A percentile compares a stretch with the other conserved stretches of the same genome.
Conservation (phyloP, 2,329 filamentous ascomycete species). For the Claviceps humidiphila region DNA sequence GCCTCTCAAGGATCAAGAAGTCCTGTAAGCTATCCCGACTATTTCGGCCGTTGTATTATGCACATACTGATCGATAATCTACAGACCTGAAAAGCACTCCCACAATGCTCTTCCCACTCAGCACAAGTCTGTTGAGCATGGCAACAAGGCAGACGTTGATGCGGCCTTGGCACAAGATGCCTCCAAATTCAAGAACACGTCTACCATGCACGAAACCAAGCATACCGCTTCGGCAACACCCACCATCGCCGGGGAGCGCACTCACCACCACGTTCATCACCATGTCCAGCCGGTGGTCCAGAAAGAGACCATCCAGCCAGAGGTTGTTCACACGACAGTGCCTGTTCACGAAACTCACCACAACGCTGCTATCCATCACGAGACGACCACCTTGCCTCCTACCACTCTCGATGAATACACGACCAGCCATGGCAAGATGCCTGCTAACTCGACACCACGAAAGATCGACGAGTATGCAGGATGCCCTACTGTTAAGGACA, state of each 20-base stretch:
- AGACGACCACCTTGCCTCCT: conserved; percentile 47
- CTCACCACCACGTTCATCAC: conserved; percentile 43
- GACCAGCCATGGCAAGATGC: conserved; percentile 30
- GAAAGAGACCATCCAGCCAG: conserved; percentile 54
- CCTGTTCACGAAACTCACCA: conserved; percentile 63
- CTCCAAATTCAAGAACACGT: conserved; percentile 16
- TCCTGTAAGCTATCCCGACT: conserved; percentile 25
- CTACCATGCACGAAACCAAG: conserved; percentile 16
- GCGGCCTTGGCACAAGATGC: conserved; percentile 37
- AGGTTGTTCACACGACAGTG: conserved; percentile 57
- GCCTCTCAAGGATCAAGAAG: conserved; percentile 33
- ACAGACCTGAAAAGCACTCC: conserved; percentile 45
- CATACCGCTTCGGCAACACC: conserved; percentile 15
- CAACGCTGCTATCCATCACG: conserved; percentile 52
- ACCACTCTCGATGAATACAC: conserved; percentile 52
- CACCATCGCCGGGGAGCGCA: conserved; percentile 16
- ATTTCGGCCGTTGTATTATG: too few species aligned
- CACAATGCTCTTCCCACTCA: conserved; percentile 46
- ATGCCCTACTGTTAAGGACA: conserved; percentile 31
- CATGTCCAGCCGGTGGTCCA: conserved; percentile 58
- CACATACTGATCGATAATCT: neutral
- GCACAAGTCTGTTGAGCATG: conserved; percentile 48
- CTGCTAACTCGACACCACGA: conserved; percentile 33
- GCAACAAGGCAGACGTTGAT: conserved; percentile 34
- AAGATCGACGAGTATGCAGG: conserved; percentile 46